These are phyloP conservation scores for Microdochium bolleyi DNA, from an alignment of 2,329 filamentous ascomycete species.

Conservation along the genomic window DNA sequence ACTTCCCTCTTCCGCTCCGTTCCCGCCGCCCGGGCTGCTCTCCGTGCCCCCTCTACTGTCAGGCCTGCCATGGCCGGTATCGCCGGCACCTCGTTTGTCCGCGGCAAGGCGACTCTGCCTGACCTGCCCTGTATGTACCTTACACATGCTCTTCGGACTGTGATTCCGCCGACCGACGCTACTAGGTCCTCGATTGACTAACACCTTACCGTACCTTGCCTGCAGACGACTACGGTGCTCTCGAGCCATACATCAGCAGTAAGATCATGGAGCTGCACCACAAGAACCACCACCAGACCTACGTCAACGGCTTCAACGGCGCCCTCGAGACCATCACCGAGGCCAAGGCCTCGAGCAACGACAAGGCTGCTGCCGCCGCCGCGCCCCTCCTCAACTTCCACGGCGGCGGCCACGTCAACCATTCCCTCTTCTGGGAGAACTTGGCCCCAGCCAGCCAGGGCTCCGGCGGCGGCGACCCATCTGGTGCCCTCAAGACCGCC, in stretches of 20 bases:
- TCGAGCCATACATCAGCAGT: slow-evolving; percentile 71
- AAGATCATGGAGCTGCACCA: slow-evolving; percentile 84
- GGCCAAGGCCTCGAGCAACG: slow-evolving; percentile 42
- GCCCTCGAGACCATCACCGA: slow-evolving; percentile 59
- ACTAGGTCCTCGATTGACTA: slow-evolving; percentile 1
- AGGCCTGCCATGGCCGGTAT: slow-evolving; percentile 53
- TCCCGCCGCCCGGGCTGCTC: slow-evolving; percentile 59
- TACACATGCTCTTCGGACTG: slow-evolving; percentile 3
- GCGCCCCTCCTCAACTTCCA: slow-evolving; percentile 52
- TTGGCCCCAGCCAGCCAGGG: slow-evolving; percentile 34
- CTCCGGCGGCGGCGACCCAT: slow-evolving; percentile 34
- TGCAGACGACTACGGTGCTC: slow-evolving; percentile 92
- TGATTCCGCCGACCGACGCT: no score
- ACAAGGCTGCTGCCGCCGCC: slow-evolving; percentile 17
- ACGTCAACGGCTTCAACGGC: slow-evolving; percentile 70
- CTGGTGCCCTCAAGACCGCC: slow-evolving; percentile 36
- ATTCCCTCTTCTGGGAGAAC: slow-evolving; percentile 64
- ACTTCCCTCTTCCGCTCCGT: slow-evolving; percentile 66
- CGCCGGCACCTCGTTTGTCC: slow-evolving; percentile 68
- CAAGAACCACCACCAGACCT: slow-evolving; percentile 76
- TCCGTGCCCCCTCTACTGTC: slow-evolving; percentile 54
- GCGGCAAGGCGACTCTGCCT: slow-evolving; percentile 87
- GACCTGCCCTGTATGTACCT: slow-evolving; percentile 64
- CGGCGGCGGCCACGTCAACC: slow-evolving; percentile 60
- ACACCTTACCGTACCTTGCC: not conserved